Evolutionary conservation across 2,329 filamentous ascomycete species (phyloP), one percentile per base, ranked within the genome.

Genomic region (Penicillium sp.): DNA sequence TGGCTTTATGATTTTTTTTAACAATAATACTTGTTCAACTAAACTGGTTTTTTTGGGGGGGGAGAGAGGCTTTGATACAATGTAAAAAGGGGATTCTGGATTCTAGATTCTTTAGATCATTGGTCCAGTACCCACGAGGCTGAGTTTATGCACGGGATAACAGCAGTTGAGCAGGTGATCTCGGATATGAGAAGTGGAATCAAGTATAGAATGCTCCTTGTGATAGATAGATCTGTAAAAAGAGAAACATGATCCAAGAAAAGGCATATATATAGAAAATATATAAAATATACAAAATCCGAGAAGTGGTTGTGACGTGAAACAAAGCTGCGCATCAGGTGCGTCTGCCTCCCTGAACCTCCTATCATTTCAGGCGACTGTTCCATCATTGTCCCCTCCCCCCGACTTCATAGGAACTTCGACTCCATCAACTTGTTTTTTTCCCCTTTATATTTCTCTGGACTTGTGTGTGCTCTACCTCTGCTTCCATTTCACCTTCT

Each of bases 291-390:
- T 53, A 49, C 23, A 59, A 53, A 55, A 39, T 45, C 47, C 47
- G 50, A 60, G 38, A 42, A 44, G 52, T 55, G 57, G 49, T 45
- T 39, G 55, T 48, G 55, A 51, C 51, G 48, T 64, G 60, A 66
- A 66, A 61, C 60, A 59, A 68, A 66, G 61, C 59, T 67, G 65
- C 65, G 48, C 64, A 64, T 67, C 64, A 64, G 65, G 65, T 66
- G 62, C 61, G 21, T 61, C 51, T 66, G 65, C 51, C 58, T 59
- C 54, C 65, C 65, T 66, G 62, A 60, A 67, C 65, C 65, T 67
- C 65, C 65, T 67, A 67, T 67, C 65, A 67, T 67, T 67, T 67
- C 65, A 67, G 65, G 65, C 65, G 52, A 49, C 47, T 56, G 45
- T 57, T 63, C 64, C 64, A 66, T 67, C 64, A 65, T 64, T 62